Base-by-base conservation (phyloP, 1,284 basidiomycete species). In the Athelia psychrophila region DNA sequence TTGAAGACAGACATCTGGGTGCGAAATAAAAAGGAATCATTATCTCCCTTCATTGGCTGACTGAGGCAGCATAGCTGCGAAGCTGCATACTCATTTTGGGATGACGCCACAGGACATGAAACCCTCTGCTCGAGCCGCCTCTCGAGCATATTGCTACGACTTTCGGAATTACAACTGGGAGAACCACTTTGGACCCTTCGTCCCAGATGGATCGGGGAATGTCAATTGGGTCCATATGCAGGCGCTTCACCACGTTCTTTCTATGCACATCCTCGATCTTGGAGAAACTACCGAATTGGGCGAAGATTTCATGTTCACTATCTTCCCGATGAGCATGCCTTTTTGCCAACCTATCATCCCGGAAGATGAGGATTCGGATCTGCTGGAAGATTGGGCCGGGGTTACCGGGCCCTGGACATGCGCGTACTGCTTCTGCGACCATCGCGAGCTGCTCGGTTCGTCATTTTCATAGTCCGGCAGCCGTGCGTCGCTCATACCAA, bases 341-440 rank as follows among this genome's bases (percentile, higher is more conserved):
- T 79, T 71, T 57, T 80, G 79, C 44, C 83, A 86, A 60, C 74
- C 75, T 40, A 55, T 77, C 44, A 66, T 81, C 2, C 72, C 75
- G 0, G 56, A 59, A 0, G 73, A 61, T 0, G 32, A 75, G 47
- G 59, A 77, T 50, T 53, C 76, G 24, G 67, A 74, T 47, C 51
- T 52, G 40, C 67, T 63, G 47, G 56, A 63, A 20, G 86, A 89
- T 63, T 88, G 86, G 86, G 86, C 80, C 0, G 81, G 81, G 2
- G 66, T 88, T 1, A 69, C 71, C 25, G 86, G 86, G 0, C 35
- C 64, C 16, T 89, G 86, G 86, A 64, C 69, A 3, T 75, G 81
- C 9, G 77, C 78, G 25, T 88, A 86, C 58, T 83, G 78, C 52
- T 89, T 86, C 62, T 77, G 80, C 49, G 86, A 89, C 62, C 86